phyloP scores from a whole-genome alignment of 192 early-diverging fungal genomes.

The Chytriomyces confervae region DNA sequence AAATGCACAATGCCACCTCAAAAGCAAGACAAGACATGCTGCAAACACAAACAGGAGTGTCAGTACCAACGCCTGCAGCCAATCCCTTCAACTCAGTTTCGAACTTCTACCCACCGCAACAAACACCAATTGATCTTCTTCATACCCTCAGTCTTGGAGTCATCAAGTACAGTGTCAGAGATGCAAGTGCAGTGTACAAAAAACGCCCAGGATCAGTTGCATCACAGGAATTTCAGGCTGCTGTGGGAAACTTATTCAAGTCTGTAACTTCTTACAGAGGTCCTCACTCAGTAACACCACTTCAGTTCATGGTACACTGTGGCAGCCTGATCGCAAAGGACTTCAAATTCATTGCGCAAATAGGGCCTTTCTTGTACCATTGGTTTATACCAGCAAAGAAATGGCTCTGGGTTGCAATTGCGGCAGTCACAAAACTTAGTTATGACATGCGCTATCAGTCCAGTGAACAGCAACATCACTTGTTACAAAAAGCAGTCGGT shows the following conservation, averaged over 20 bases:
- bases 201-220: background rate
- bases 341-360: constrained; percentile 7
- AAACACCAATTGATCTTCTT: constrained; percentile 9
- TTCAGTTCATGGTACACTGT: background rate
- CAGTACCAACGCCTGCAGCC: background rate
- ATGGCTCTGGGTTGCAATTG: constrained; percentile 8
- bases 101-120: constrained; percentile 1
- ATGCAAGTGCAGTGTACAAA: background rate
- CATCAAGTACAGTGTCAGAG: background rate
- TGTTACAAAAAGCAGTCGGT: background rate
- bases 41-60: background rate
- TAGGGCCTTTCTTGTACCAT: background rate
- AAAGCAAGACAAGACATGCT: background rate
- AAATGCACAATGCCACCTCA: background rate
- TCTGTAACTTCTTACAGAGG: too few relatives aligned
- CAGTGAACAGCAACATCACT: background rate
- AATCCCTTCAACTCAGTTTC: background rate
- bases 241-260: too few relatives aligned
- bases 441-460: background rate
- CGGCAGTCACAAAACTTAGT: background rate
- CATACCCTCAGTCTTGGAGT: background rate
- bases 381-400: background rate
- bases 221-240: background rate
- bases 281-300: too few relatives aligned
- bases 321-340: constrained; percentile 8